Evolutionary conservation across 1,139 yeast species (phyloP).

Genomic region (Suhomyces chickasaworum): DNA sequence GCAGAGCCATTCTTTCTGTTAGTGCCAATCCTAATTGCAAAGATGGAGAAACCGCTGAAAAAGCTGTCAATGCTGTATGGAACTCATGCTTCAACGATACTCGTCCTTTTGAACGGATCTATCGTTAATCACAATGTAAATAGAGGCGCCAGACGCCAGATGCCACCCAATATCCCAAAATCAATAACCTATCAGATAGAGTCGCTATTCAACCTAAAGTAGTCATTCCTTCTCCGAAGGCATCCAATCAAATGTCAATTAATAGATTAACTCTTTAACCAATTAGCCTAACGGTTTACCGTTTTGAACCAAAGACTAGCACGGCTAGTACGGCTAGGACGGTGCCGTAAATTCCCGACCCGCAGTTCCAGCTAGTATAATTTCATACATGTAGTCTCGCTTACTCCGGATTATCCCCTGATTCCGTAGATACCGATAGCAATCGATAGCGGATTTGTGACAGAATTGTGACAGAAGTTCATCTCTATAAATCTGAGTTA

Average conservation of each 20-base stretch:
- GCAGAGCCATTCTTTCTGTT: constrained; percentile 86
- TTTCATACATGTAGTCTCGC: not conserved
- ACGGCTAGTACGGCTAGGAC: not conserved
- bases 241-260: not conserved
- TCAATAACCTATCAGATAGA: not conserved
- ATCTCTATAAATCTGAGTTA: not conserved
- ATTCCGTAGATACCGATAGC: constrained; percentile 3
- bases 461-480: not conserved
- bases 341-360: not conserved
- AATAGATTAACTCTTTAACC: not conserved
- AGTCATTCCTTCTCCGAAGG: too few species aligned
- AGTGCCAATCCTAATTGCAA: constrained; percentile 82
- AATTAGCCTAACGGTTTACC: not conserved
- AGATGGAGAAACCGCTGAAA: constrained; percentile 70
- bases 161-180: not conserved
- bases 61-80: constrained; percentile 84
- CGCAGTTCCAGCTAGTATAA: not conserved
- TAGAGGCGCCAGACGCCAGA: not conserved
- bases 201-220: not conserved
- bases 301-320: not conserved
- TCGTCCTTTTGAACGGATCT: constrained; percentile 91
- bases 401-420: not conserved
- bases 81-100: constrained; percentile 93
- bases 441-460: not conserved
- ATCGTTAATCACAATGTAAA: constrained; percentile 39